Conservation (phyloP, 2,329 filamentous ascomycete genomes). For the Paracamarosporium sp. region DNA sequence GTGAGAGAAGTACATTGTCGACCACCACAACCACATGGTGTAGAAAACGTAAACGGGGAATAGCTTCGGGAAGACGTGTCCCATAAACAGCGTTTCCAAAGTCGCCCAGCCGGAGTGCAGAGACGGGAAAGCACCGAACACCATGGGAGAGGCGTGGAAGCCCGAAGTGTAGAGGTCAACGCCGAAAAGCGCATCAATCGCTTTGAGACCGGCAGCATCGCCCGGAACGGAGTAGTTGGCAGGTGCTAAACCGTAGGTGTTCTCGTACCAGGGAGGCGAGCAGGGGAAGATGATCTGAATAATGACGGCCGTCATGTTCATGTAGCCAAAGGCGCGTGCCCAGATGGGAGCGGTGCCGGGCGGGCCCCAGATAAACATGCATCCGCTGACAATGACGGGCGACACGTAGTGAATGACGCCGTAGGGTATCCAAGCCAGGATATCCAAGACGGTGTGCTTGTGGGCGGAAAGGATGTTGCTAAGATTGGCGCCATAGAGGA, state of each 20-base stretch:
- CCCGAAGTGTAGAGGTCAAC: conserved; percentile 91
- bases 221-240: conserved; percentile 92
- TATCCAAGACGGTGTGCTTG: conserved; percentile 80
- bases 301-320: conserved; percentile 85
- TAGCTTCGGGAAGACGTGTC: conserved; percentile 85
- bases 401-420: conserved; percentile 89
- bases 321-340: conserved; percentile 87
- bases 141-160: conserved; percentile 88
- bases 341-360: conserved; percentile 86
- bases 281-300: conserved; percentile 93
- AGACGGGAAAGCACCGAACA: conserved; percentile 94
- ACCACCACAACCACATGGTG: conserved; percentile 95
- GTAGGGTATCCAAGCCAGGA: conserved; percentile 93
- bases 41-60: conserved; percentile 82
- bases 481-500: conserved; percentile 92
- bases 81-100: conserved; percentile 90
- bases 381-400: conserved; percentile 76
- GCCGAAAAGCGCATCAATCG: conserved; percentile 88
- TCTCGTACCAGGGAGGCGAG: conserved; percentile 97
- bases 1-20: conserved; percentile 97
- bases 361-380: conserved; percentile 88
- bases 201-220: conserved; percentile 85
- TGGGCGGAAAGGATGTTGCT: conserved; percentile 95
- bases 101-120: conserved; percentile 90
- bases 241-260: conserved; percentile 85